Conservation (phyloP, 2,329 filamentous ascomycete species). For the Aspergillus sojae region DNA sequence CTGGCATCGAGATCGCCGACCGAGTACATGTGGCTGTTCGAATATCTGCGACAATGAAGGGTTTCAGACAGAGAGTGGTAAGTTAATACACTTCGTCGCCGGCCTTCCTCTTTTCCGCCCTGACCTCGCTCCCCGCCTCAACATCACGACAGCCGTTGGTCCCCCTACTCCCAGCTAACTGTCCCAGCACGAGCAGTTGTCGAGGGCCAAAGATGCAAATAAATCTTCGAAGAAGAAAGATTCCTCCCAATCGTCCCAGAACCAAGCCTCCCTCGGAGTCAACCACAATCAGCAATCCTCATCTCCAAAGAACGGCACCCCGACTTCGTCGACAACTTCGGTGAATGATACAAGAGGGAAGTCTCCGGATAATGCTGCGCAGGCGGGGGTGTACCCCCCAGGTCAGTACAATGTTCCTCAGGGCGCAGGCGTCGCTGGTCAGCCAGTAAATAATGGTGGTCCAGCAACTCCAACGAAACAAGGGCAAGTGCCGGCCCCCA, state of each 20-base stretch:
- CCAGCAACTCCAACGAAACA: conserved; percentile 65
- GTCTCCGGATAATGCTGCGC: conserved; percentile 52
- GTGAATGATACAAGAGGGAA: conserved; percentile 86
- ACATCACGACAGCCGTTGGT: neutral
- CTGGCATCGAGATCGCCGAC: conserved; percentile 32
- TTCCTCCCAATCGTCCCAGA: conserved; percentile 72
- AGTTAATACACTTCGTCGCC: conserved; percentile 47
- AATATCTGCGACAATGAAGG: conserved; percentile 75
- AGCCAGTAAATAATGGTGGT: conserved; percentile 50
- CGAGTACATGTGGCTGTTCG: conserved; percentile 41
- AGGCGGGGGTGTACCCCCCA: conserved; percentile 33
- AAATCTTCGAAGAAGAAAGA: conserved; percentile 73
- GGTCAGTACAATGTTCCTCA: conserved; percentile 44
- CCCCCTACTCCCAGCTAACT: conserved; percentile 23
- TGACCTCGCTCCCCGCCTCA: conserved; percentile 20
- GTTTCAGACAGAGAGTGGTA: conserved; percentile 96
- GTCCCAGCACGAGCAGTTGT: conserved; percentile 76
- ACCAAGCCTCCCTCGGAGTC: conserved; percentile 55
- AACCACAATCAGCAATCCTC: conserved; percentile 58
- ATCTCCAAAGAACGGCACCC: conserved; percentile 68
- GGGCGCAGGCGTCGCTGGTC: conserved; percentile 35
- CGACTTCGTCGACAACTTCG: conserved; percentile 85
- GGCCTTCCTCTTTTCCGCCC: conserved; percentile 23
- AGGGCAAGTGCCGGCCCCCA: conserved; percentile 69
- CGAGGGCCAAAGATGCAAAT: conserved; percentile 81